Evolutionary conservation across 2,329 filamentous ascomycete genomes (phyloP).

Genomic region (Diplodia corticola): DNA sequence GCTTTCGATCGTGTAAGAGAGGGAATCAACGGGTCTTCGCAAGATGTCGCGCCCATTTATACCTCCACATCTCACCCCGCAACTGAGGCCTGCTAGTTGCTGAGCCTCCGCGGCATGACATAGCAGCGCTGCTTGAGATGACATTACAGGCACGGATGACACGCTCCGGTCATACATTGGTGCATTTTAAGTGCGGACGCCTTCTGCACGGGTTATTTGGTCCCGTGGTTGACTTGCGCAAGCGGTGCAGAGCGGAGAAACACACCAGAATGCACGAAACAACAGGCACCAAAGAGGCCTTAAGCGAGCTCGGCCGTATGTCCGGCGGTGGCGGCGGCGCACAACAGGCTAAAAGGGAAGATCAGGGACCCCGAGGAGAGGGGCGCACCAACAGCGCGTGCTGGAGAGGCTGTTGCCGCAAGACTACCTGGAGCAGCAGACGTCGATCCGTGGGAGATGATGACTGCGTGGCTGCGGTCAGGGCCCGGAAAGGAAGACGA

Average conservation of each 20-base stretch:
- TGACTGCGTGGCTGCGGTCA: neutral
- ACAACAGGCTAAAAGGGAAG: conserved; percentile 21
- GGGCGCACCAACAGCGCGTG: neutral
- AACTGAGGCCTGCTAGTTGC: neutral
- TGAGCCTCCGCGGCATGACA: neutral
- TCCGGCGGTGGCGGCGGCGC: conserved; percentile 2
- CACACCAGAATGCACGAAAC: conserved; percentile 12
- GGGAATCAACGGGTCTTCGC: neutral
- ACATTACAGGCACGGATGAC: conserved; percentile 12
- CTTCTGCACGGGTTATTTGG: neutral
- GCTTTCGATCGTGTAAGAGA: neutral
- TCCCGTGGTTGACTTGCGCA: neutral
- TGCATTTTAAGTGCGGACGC: neutral
- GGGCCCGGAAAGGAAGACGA: neutral
- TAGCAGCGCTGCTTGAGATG: conserved; percentile 1
- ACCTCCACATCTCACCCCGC: neutral
- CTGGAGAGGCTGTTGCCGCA: neutral
- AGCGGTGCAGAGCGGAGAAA: conserved; percentile 1
- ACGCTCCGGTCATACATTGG: conserved; percentile 19
- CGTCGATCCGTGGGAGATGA: conserved; percentile 1
- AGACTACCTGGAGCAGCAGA: neutral
- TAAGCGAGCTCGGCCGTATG: conserved; percentile 12
- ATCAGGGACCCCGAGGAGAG: conserved; percentile 3
- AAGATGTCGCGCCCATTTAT: conserved; percentile 8
- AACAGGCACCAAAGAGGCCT: neutral